A percentile compares a stretch with the other conserved stretches of the same genome.
phyloP scores from a whole-genome alignment of 2,329 filamentous ascomycete species.

The Rhytidhysteron rufulum region DNA sequence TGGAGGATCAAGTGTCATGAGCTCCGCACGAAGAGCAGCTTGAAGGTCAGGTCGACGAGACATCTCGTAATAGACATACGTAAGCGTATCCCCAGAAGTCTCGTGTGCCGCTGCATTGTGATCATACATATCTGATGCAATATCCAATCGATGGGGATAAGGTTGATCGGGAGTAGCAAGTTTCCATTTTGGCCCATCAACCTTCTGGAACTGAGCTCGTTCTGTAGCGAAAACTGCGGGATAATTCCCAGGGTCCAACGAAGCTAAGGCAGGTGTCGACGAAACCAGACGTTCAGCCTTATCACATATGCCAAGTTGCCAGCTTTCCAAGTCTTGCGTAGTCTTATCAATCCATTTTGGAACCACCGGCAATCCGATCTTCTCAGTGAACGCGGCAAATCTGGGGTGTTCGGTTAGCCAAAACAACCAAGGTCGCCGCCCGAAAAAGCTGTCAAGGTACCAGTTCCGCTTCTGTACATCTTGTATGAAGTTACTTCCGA shows the following conservation, averaged over 20 bases:
- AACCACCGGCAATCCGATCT: constrained; percentile 1
- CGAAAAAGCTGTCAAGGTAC: constrained; percentile 3
- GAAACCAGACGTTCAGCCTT: constrained; percentile 4
- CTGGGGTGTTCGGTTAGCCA: constrained; percentile 4
- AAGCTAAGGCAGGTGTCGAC: background rate
- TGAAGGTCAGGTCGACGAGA: constrained; percentile 28
- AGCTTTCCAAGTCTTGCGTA: background rate
- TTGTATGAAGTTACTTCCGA: constrained; percentile 2
- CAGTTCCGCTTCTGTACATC: constrained; percentile 2
- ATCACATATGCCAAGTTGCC: constrained; percentile 4
- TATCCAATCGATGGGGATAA: constrained; percentile 41
- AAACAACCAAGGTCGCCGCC: constrained; percentile 1
- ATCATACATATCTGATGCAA: constrained; percentile 68
- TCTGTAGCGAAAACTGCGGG: constrained; percentile 4
- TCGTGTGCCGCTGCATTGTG: constrained; percentile 72
- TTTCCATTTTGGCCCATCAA: constrained; percentile 1
- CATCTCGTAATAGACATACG: constrained; percentile 56
- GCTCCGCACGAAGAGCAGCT: constrained; percentile 36
- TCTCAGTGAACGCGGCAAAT: background rate
- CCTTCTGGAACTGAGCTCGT: constrained; percentile 4
- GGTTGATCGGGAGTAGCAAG: background rate
- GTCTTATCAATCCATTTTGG: constrained; percentile 4
- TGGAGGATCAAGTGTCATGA: constrained; percentile 9
- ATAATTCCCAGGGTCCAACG: background rate
- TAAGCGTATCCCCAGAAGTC: constrained; percentile 63